These are phyloP conservation scores for Tetracladium maxilliforme DNA, from an alignment of 2,329 filamentous ascomycete species.

Conservation along the genomic window DNA sequence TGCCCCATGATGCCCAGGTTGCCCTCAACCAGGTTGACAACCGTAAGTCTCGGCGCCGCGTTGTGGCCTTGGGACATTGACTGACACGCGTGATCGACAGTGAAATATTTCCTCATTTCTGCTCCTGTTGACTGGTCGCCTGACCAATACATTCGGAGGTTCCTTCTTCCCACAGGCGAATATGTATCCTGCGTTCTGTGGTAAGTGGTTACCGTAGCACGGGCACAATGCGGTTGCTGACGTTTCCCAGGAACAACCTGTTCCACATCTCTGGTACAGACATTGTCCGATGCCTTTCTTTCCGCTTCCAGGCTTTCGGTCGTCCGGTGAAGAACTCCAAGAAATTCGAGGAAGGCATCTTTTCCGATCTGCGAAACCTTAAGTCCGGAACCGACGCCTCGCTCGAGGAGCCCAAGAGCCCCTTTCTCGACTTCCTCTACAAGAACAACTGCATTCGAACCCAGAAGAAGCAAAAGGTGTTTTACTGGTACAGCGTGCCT, in stretches of 20 bases:
- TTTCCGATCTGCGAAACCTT: constrained; percentile 93
- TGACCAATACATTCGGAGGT: constrained; percentile 92
- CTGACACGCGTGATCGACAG: constrained; percentile 27
- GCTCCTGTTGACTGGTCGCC: constrained; percentile 95
- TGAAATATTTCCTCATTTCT: constrained; percentile 99
- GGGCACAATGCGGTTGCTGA: constrained; percentile 2
- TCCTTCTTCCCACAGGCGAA: constrained; percentile 91
- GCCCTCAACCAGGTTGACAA: constrained; percentile 98
- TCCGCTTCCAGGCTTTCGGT: constrained; percentile 96
- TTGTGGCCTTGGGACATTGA: constrained; percentile 7
- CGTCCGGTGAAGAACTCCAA: constrained; percentile 98
- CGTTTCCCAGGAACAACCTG: constrained; percentile 65
- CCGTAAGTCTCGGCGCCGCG: constrained; percentile 42
- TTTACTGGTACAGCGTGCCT: constrained; percentile 99
- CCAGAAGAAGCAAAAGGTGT: constrained; percentile 99
- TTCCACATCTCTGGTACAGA: constrained; percentile 99
- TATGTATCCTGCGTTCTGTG: constrained; percentile 98
- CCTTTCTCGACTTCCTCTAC: constrained; percentile 96
- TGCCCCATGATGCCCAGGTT: constrained; percentile 93
- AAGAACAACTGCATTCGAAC: constrained; percentile 99
- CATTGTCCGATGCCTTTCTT: constrained; percentile 94
- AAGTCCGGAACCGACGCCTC: constrained; percentile 98
- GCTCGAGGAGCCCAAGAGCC: constrained; percentile 95
- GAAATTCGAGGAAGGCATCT: constrained; percentile 99
- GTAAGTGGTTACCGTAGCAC: constrained; percentile 24